Percentiles rank a stretch among this genome's conserved stretches.
phyloP scores from a whole-genome alignment of 78 protist genomes.

The Ministeria vibrans region DNA sequence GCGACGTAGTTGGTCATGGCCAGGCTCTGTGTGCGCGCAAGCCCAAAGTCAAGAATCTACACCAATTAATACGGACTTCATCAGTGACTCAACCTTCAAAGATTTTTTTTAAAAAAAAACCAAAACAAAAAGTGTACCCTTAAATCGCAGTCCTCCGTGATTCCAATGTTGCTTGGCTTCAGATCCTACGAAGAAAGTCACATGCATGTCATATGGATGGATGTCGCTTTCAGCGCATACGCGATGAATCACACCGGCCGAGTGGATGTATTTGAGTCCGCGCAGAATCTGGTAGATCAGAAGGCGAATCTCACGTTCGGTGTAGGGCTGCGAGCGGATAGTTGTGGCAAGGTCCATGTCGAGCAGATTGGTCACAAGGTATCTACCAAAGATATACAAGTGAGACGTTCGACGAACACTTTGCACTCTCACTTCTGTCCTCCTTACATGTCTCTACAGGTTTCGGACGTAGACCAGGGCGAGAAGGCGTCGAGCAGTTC shows the following conservation, averaged over 20 bases:
- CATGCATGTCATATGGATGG: slow-evolving; percentile 92
- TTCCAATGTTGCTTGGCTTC: slow-evolving; percentile 92
- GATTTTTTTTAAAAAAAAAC: not conserved
- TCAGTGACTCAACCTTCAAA: not conserved
- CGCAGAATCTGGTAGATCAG: slow-evolving; percentile 80
- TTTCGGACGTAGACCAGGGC: not conserved
- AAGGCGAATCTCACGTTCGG: too few relatives aligned
- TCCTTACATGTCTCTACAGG: slow-evolving; percentile 1
- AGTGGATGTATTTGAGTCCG: slow-evolving; percentile 88
- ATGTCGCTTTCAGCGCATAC: too few relatives aligned
- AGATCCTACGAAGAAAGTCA: too few relatives aligned
- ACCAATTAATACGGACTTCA: slow-evolving; percentile 33
- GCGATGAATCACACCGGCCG: slow-evolving; percentile 87
- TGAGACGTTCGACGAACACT: too few relatives aligned
- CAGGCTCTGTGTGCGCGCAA: slow-evolving; percentile 9
- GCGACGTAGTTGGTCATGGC: slow-evolving; percentile 54
- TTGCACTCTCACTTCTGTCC: too few relatives aligned
- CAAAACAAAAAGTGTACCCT: slow-evolving; percentile 15
- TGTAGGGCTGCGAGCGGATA: too few relatives aligned
- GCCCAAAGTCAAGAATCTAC: slow-evolving; percentile 49
- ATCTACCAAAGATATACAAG: too few relatives aligned
- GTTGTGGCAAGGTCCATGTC: too few relatives aligned
- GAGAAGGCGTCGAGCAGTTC: slow-evolving; percentile 10
- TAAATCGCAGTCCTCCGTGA: slow-evolving; percentile 90
- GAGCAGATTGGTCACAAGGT: too few relatives aligned